Percentiles rank a stretch among this genome's conserved stretches.
Conservation (phyloP, 2,329 filamentous ascomycete species). For the Aspergillus spinulosporus region DNA sequence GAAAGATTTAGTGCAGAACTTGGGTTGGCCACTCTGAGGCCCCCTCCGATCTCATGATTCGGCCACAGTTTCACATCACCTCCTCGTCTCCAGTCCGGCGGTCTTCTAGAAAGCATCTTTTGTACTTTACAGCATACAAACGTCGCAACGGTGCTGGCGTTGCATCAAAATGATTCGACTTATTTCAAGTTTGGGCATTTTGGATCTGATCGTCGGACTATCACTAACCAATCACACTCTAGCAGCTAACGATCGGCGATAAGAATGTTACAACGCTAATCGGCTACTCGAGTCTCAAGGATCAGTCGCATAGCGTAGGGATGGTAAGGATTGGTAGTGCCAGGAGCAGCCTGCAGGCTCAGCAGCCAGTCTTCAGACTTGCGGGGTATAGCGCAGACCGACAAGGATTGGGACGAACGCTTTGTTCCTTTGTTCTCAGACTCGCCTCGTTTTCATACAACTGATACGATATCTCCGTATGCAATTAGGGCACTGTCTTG, state of each 20-base stretch:
- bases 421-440: not conserved
- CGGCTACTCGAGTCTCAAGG: constrained; percentile 1
- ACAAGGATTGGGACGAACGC: not conserved
- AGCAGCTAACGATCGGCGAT: constrained; percentile 9
- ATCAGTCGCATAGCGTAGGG: not conserved
- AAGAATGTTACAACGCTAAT: constrained; percentile 17
- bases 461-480: not conserved
- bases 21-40: not conserved
- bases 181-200: not conserved
- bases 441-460: not conserved
- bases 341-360: too few relatives aligned
- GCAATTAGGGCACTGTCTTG: not conserved
- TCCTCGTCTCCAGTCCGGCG: not conserved
- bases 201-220: not conserved
- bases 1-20: not conserved
- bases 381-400: not conserved
- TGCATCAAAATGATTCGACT: not conserved
- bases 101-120: constrained; percentile 6
- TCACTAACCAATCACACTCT: constrained; percentile 7
- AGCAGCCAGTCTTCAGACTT: not conserved
- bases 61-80: not conserved
- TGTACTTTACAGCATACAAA: not conserved
- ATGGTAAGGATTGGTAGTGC: not conserved
- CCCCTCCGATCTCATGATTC: constrained; percentile 10
- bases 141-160: not conserved